These are phyloP conservation scores for Zoysia matrella DNA, from an alignment of 202 grass and related monocot species.

Conservation along the genomic window DNA sequence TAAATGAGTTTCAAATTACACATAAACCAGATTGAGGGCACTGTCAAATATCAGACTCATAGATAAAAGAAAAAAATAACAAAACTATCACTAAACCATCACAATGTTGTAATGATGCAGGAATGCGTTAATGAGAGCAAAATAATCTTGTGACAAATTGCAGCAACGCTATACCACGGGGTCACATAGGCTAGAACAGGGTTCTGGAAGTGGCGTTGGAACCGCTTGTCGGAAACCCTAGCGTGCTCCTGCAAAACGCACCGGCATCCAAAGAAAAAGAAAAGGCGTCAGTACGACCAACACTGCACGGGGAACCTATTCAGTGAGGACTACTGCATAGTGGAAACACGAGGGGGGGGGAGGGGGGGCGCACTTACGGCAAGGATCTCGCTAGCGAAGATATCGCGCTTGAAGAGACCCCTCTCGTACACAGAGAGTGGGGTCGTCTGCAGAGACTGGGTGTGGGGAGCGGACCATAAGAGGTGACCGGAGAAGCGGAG, in stretches of 20 bases:
- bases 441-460: conserved; percentile 8
- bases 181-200: conserved; percentile 85
- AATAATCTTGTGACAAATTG: background rate
- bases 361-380: conserved; percentile 44
- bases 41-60: background rate
- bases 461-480: background rate
- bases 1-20: background rate
- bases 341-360: background rate
- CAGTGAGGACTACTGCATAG: background rate
- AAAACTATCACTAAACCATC: background rate
- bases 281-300: conserved; percentile 22
- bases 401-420: conserved; percentile 66
- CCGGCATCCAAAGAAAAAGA: background rate
- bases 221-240: conserved; percentile 65
- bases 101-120: background rate
- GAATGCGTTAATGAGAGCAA: background rate
- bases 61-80: background rate
- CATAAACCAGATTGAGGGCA: conserved; percentile 7
- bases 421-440: conserved; percentile 66
- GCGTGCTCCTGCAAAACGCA: conserved; percentile 64
- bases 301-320: conserved; percentile 21
- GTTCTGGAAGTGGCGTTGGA: conserved; percentile 69
- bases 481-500: conserved; percentile 52
- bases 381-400: conserved; percentile 67
- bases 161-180: conserved; percentile 61